Evolutionary conservation across 192 early-diverging fungal species (phyloP), one percentile per base, ranked within the genome.

Genomic region (Spizellomyces sp.): DNA sequence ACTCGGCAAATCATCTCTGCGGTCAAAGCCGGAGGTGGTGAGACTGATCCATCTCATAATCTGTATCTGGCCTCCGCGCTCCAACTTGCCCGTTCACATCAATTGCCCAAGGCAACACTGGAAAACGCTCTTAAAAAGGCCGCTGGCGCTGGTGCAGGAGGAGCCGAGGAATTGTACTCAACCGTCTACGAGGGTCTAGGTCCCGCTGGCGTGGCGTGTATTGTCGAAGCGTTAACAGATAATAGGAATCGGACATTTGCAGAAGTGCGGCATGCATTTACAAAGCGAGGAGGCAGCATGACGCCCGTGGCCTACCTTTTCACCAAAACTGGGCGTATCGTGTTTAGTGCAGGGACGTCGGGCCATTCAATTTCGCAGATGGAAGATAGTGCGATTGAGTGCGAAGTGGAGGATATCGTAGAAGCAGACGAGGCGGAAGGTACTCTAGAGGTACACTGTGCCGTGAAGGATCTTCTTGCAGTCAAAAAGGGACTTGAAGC

Each of bases 21-120:
- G 15, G 80, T 90, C 43, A 85, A 81, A 73, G 79, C 87, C 75
- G 83, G 45, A 27, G 74, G 86, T 41, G 86, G 85, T 46, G 86
- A 88, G 27, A 44, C 82, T 2, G 90, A 92, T 74, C 71, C 85
- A 4, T 42, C 48, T 14, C 69, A 78, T 15, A 93, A 93, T 77
- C 70, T 78, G 4, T 79, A 84, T n/a, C 75, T 93, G 9, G 73
- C 80, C 42, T 73, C 89, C 6, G 80, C 88, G 12, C 64, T 94
- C 6, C 78, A 80, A 48, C 75, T 83, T 47, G 90, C 90, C 9
- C 79, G 79, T 46, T 69, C 76, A 45, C 73, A 72, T 8, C 88
- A 87, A 63, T 80, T 94, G 86, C 88, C 93, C 6, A 93, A 89
- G 66, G 84, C 86, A 60, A 93, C 77, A 64, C 72, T 93, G 41